Evolutionary conservation across 306 rosid species (phyloP).

Genomic region (Ammopiptanthus mongolicus): DNA sequence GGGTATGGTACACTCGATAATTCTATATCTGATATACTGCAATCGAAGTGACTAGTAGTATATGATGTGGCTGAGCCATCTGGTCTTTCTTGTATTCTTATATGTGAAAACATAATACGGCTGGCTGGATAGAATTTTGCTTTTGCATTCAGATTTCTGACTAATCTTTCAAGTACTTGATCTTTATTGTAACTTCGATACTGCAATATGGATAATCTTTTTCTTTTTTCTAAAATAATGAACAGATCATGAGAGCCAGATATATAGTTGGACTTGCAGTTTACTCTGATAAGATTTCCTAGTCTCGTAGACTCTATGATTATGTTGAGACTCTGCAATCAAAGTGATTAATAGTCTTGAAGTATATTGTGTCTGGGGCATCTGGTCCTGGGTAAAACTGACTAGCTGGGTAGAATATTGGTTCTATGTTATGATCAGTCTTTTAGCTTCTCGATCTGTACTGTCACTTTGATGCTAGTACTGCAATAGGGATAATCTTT

Average conservation of each 20-base stretch:
- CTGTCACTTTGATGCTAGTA: background rate
- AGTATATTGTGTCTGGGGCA: conserved; percentile 5
- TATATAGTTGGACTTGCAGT: background rate
- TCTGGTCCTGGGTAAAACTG: background rate
- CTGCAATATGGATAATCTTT: background rate
- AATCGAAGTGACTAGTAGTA: background rate
- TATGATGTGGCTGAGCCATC: background rate
- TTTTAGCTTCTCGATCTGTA: background rate
- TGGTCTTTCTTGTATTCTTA: background rate
- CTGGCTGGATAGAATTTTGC: background rate
- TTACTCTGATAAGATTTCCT: background rate
- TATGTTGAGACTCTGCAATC: background rate
- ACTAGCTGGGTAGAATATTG: background rate
- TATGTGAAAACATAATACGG: background rate
- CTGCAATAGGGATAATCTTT: background rate
- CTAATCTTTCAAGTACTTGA: background rate
- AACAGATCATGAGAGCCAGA: background rate
- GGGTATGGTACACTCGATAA: background rate
- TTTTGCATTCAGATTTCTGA: background rate
- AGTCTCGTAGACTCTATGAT: background rate
- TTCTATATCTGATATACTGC: background rate
- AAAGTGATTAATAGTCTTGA: background rate
- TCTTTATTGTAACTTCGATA: background rate
- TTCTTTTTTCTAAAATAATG: background rate
- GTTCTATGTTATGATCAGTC: background rate